Evolutionary conservation across 2,329 filamentous ascomycete genomes (phyloP).

Genomic region (Talaromyces sp.): DNA sequence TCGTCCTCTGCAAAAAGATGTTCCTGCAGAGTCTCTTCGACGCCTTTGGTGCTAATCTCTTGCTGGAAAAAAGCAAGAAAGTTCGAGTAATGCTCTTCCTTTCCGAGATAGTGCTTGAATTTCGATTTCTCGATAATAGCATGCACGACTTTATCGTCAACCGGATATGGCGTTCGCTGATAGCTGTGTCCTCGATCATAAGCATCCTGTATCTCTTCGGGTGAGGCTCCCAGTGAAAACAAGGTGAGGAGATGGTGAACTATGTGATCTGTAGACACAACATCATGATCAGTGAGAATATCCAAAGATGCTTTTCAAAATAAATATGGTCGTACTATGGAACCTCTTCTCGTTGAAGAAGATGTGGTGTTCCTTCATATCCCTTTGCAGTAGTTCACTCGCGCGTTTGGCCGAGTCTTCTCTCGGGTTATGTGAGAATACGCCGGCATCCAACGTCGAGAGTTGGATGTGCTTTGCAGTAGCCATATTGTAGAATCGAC

Average conservation of each 20-base stretch:
- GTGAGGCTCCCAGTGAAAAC: conserved; percentile 68
- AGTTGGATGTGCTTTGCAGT: conserved; percentile 49
- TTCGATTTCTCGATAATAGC: conserved; percentile 56
- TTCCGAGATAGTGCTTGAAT: conserved; percentile 61
- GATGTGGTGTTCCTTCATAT: conserved; percentile 70
- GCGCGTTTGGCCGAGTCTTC: conserved; percentile 60
- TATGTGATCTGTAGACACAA: conserved; percentile 60
- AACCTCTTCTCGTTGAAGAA: conserved; percentile 74
- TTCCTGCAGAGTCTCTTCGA: conserved; percentile 60
- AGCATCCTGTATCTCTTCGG: conserved; percentile 57
- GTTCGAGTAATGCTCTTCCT: conserved; percentile 64
- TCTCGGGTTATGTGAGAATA: conserved; percentile 48
- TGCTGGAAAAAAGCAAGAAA: conserved; percentile 73
- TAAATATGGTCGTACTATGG: conserved; percentile 53
- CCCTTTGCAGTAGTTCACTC: conserved; percentile 69
- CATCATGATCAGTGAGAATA: not conserved
- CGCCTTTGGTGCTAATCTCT: conserved; percentile 65
- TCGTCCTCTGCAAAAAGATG: conserved; percentile 67
- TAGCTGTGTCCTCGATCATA: conserved; percentile 66
- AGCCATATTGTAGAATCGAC: conserved; percentile 41
- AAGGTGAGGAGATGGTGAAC: conserved; percentile 72
- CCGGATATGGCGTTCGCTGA: conserved; percentile 55
- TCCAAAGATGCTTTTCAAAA: not conserved
- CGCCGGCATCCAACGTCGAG: conserved; percentile 41
- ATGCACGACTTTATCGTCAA: conserved; percentile 51